A percentile compares a stretch with the other conserved stretches of the same genome.
phyloP scores from a whole-genome alignment of 2,329 filamentous ascomycete genomes.

The Bipolaris zeicola region DNA sequence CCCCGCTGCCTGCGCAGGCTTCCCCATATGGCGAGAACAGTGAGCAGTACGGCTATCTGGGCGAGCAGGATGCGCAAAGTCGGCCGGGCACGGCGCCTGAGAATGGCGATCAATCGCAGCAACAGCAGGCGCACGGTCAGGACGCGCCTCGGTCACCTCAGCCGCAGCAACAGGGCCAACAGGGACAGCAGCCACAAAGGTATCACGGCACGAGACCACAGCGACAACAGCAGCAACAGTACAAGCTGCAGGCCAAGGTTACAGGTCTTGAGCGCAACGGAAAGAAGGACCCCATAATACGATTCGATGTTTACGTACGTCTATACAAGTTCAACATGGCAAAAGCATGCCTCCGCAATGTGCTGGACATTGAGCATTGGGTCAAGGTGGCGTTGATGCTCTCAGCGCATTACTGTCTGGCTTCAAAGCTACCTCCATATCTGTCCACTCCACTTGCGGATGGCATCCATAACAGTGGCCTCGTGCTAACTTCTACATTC shows the following conservation, averaged over 20 bases:
- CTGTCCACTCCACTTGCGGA: background rate
- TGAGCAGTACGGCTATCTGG: slow-evolving; percentile 45
- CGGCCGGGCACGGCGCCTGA: slow-evolving; percentile 37
- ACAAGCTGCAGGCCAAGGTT: slow-evolving; percentile 92
- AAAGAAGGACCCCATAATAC: slow-evolving; percentile 91
- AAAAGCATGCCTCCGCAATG: background rate
- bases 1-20: slow-evolving; percentile 49
- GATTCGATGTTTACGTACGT: slow-evolving; percentile 94
- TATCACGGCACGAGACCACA: slow-evolving; percentile 54
- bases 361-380: slow-evolving; percentile 8
- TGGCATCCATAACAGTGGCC: background rate
- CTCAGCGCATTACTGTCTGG: background rate
- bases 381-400: slow-evolving; percentile 8
- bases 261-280: slow-evolving; percentile 90
- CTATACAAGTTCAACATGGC: background rate
- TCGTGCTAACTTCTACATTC: slow-evolving; percentile 15
- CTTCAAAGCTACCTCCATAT: background rate
- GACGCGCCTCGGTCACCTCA: slow-evolving; percentile 35
- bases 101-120: slow-evolving; percentile 44
- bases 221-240: slow-evolving; percentile 66
- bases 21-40: slow-evolving; percentile 47
- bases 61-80: slow-evolving; percentile 36
- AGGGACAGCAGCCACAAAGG: slow-evolving; percentile 53
- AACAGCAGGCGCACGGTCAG: slow-evolving; percentile 39
- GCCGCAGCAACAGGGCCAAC: slow-evolving; percentile 46